Percentiles rank a stretch among this genome's conserved stretches.
phyloP scores from a whole-genome alignment of 1,284 basidiomycete species.

The Cryptococcus sp. region DNA sequence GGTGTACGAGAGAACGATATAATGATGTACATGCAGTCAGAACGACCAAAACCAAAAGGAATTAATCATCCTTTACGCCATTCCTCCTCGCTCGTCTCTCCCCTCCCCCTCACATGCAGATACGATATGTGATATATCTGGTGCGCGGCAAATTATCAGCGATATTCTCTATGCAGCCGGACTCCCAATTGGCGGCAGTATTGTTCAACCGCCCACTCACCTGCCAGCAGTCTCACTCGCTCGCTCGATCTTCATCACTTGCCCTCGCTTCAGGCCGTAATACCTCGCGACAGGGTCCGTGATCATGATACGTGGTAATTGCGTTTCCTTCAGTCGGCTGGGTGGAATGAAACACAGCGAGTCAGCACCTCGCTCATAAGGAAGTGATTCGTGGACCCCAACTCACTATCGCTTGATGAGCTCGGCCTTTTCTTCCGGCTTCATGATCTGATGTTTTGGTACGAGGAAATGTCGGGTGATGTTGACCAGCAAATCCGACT shows the following conservation, averaged over 20 bases:
- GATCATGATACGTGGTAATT: constrained; percentile 93
- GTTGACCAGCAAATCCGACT: constrained; percentile 94
- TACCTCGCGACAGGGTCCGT: constrained; percentile 96
- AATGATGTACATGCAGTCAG: neutral
- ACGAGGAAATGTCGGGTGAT: constrained; percentile 96
- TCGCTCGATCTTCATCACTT: constrained; percentile 97
- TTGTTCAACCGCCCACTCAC: constrained; percentile 51
- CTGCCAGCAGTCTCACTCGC: constrained; percentile 95
- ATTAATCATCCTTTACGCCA: neutral
- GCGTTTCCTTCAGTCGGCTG: constrained; percentile 96
- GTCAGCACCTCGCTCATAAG: neutral
- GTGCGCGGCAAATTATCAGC: neutral
- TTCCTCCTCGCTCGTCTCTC: neutral
- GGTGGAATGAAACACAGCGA: neutral
- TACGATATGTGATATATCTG: constrained; percentile 53
- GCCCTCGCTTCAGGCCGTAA: constrained; percentile 90
- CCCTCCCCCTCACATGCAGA: constrained; percentile 46
- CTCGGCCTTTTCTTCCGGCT: constrained; percentile 79
- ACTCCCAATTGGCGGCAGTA: neutral
- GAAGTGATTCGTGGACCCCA: neutral
- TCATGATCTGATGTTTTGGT: constrained; percentile 87
- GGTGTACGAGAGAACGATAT: neutral
- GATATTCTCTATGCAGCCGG: neutral
- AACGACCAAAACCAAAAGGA: neutral
- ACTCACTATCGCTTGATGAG: constrained; percentile 91